Evolutionary conservation across 371 early-diverging fungal genomes (phyloP), one percentile per base, ranked within the genome.

Genomic region (Choanephora cucurbitarum): DNA sequence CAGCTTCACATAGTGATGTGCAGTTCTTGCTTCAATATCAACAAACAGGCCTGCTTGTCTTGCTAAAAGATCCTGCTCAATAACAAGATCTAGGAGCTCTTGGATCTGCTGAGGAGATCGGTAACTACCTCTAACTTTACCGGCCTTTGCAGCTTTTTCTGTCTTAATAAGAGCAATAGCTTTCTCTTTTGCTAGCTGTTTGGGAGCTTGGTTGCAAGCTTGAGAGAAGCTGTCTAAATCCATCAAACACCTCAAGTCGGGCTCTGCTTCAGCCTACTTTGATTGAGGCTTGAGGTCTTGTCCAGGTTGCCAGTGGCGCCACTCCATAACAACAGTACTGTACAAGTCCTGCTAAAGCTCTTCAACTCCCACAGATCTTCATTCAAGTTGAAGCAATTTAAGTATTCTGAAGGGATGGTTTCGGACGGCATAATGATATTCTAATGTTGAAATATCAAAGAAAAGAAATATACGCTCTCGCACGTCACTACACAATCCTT

Each of bases 381-480:
- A 5, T 19, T n/a, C 18, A 56, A 15, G 10, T 56, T 56, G 43
- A 56, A 49, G 22, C 56, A 56, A 34, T 56, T 47, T 48, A 56
- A 47, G 34, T 46, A 47, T 40, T 55, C 48, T n/a, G n/a, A n/a
- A 28, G 28, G 28, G 28, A 28, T 7, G 7, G 3, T 28, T 28
- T 28, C 28, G 28, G 28, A 28, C 7, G 28, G 7, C 28, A 28
- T 28, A 28, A 28, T 28, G 28, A 28, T 5, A 28, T 7, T 28
- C 28, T 28, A 28, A 7, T 28, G 28, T 28, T 7, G 28, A 28
- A 28, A 28, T 28, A 28, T 28, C 3, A 28, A 28, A 28, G 7
- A 28, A 28, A 28, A 28, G n/a, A n/a, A n/a, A 28, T 5, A 28
- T 28, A 3, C 7, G 28, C 28, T 7, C 28, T 28, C 28, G 28